Conservation (phyloP, 139 green algal genomes). For the Nannochloris sp. region DNA sequence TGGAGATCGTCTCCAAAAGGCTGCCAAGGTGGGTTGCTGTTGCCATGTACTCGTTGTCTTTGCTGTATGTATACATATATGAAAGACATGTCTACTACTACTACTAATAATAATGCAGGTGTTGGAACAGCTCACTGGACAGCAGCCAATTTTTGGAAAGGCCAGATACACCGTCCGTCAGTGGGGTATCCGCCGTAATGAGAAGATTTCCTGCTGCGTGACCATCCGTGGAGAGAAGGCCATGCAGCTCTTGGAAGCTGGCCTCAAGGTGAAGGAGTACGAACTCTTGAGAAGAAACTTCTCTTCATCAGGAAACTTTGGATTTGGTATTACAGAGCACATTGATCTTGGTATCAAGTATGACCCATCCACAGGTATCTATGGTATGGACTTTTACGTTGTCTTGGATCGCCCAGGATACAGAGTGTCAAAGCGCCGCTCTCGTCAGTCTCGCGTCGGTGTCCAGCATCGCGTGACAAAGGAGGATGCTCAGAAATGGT, state of each 20-base stretch:
- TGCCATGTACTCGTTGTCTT: neutral
- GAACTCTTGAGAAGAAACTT: conserved; percentile 98
- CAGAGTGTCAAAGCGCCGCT: conserved; percentile 75
- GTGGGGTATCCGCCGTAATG: conserved; percentile 96
- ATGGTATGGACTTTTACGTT: conserved; percentile 99
- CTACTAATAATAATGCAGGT: conserved; percentile 53
- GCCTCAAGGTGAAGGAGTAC: conserved; percentile 99
- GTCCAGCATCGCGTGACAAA: conserved; percentile 90
- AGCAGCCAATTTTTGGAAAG: conserved; percentile 96
- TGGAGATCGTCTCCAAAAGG: conserved; percentile 96
- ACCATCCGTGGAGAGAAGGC: conserved; percentile 98
- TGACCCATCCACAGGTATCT: conserved; percentile 98
- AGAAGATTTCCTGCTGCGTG: conserved; percentile 96
- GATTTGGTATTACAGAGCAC: conserved; percentile 95
- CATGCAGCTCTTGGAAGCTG: conserved; percentile 95
- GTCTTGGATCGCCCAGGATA: conserved; percentile 93
- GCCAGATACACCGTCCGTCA: conserved; percentile 96
- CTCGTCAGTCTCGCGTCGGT: conserved; percentile 42
- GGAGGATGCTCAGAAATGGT: conserved; percentile 97
- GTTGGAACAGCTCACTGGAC: conserved; percentile 98
- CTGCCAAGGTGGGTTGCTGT: conserved; percentile 77
- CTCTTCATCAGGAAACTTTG: conserved; percentile 91
- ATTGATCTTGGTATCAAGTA: conserved; percentile 99
- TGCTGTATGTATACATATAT: neutral
- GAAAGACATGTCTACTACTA: too few relatives aligned